Evolutionary conservation across 345 rosid species (phyloP).

Genomic region (Gossypium anomalum): DNA sequence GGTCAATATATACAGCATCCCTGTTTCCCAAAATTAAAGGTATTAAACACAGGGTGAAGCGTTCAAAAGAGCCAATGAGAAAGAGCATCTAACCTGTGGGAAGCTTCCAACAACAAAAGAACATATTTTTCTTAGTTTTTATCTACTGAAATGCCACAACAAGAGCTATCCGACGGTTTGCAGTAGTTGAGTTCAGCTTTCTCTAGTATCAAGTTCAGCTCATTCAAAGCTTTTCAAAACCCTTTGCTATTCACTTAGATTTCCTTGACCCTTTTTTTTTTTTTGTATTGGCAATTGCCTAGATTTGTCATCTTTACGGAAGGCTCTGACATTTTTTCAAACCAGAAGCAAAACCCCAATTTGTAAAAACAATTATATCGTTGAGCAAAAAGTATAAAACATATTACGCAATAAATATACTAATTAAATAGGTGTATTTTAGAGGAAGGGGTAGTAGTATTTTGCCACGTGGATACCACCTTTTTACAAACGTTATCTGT

Average conservation of each 20-base stretch:
- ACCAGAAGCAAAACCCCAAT: not conserved
- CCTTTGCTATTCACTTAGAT: slow-evolving; percentile 15
- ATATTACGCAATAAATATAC: not conserved
- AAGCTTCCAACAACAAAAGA: slow-evolving; percentile 42
- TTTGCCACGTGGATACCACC: not conserved
- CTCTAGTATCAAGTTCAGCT: slow-evolving; percentile 14
- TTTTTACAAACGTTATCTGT: not conserved
- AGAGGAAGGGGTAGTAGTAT: not conserved
- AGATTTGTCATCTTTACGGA: not conserved
- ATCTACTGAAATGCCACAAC: slow-evolving; percentile 21
- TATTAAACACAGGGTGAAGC: too few species aligned
- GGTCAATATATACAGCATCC: slow-evolving; percentile 15
- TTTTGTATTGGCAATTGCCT: not conserved
- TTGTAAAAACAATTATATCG: not conserved
- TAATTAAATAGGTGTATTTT: not conserved
- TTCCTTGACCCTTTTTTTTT: slow-evolving; percentile 2
- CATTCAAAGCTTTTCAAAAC: slow-evolving; percentile 10
- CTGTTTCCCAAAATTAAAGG: slow-evolving; percentile 14
- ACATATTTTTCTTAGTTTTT: slow-evolving; percentile 16
- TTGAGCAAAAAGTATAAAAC: too few species aligned
- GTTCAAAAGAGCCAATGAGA: not conserved
- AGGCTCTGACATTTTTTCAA: not conserved
- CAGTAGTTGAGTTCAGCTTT: slow-evolving; percentile 35
- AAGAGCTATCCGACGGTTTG: slow-evolving; percentile 40
- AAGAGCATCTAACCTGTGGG: slow-evolving; percentile 32